These are phyloP conservation scores for Musa itinerans DNA, from an alignment of 176 grass and related monocot species.

Conservation along the genomic window DNA sequence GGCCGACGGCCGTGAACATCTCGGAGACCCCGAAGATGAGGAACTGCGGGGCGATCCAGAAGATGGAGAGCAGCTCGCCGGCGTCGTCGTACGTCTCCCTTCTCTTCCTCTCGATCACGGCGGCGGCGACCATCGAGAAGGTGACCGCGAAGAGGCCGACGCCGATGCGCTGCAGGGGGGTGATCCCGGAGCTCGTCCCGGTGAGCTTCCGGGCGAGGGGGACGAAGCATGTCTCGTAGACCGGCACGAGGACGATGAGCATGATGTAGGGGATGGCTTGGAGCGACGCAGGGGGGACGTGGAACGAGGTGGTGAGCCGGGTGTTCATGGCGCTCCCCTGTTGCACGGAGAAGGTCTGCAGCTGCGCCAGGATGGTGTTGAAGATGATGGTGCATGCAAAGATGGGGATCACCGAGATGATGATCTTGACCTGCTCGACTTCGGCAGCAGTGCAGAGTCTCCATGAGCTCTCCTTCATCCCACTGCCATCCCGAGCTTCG, in stretches of 20 bases:
- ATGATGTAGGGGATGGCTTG: constrained; percentile 86
- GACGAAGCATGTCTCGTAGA: constrained; percentile 63
- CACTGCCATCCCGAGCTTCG: constrained; percentile 31
- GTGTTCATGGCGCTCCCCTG: constrained; percentile 86
- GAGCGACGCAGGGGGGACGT: constrained; percentile 72
- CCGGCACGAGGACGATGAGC: constrained; percentile 61
- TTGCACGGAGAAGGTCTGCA: constrained; percentile 96
- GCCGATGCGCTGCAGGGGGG: constrained; percentile 80
- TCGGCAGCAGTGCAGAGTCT: constrained; percentile 48
- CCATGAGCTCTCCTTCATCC: constrained; percentile 65
- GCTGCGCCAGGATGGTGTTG: constrained; percentile 90
- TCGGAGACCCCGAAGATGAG: constrained; percentile 81
- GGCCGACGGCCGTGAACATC: constrained; percentile 95
- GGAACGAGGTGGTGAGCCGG: constrained; percentile 42
- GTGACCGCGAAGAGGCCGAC: constrained; percentile 62
- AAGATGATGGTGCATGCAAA: constrained; percentile 96
- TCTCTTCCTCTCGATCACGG: constrained; percentile 52
- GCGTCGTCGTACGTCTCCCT: constrained; percentile 17
- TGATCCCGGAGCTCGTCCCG: constrained; percentile 50
- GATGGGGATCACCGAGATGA: constrained; percentile 80
- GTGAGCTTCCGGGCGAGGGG: constrained; percentile 50
- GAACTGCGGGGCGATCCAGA: constrained; percentile 93
- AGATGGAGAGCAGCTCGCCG: constrained; percentile 32
- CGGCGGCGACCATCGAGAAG: constrained; percentile 77
- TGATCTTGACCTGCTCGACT: constrained; percentile 70